These are phyloP conservation scores for Holtermanniella nyarrowii DNA, from an alignment of 768 basidiomycete genomes.

Conservation along the genomic window DNA sequence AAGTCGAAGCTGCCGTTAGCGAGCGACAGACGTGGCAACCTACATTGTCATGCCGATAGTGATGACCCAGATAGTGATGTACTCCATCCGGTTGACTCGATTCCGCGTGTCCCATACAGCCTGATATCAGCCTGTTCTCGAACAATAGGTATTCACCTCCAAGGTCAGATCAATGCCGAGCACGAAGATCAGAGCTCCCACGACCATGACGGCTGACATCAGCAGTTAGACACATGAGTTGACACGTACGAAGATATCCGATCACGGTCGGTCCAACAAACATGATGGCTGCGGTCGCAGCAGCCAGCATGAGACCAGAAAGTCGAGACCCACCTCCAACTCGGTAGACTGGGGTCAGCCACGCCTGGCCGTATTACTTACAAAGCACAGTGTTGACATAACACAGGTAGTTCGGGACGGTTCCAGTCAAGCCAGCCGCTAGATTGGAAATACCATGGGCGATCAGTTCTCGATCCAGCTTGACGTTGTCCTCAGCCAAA, in stretches of 20 bases:
- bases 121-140: background rate
- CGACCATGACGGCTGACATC: slow-evolving; percentile 70
- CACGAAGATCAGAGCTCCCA: slow-evolving; percentile 84
- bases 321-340: slow-evolving; percentile 79
- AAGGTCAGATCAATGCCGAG: slow-evolving; percentile 88
- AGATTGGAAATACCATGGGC: slow-evolving; percentile 88
- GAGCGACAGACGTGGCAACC: slow-evolving; percentile 5
- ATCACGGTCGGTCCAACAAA: slow-evolving; percentile 80
- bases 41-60: slow-evolving; percentile 66
- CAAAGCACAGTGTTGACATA: slow-evolving; percentile 45
- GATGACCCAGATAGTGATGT: slow-evolving; percentile 43
- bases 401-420: slow-evolving; percentile 77
- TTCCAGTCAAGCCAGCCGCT: slow-evolving; percentile 65
- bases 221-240: background rate
- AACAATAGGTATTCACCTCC: slow-evolving; percentile 43
- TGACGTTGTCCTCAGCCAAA: slow-evolving; percentile 67
- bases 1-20: slow-evolving; percentile 53
- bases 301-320: slow-evolving; percentile 74
- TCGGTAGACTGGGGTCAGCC: slow-evolving; percentile 62
- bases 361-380: slow-evolving; percentile 7
- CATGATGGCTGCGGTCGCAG: slow-evolving; percentile 60
- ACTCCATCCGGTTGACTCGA: slow-evolving; percentile 63
- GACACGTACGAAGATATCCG: slow-evolving; percentile 70
- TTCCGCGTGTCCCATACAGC: slow-evolving; percentile 91
- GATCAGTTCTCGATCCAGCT: slow-evolving; percentile 85